A percentile compares a stretch with the other conserved stretches of the same genome.
Conservation (phyloP, 805 yeast species). For the Pichia pseudocactophila region DNA sequence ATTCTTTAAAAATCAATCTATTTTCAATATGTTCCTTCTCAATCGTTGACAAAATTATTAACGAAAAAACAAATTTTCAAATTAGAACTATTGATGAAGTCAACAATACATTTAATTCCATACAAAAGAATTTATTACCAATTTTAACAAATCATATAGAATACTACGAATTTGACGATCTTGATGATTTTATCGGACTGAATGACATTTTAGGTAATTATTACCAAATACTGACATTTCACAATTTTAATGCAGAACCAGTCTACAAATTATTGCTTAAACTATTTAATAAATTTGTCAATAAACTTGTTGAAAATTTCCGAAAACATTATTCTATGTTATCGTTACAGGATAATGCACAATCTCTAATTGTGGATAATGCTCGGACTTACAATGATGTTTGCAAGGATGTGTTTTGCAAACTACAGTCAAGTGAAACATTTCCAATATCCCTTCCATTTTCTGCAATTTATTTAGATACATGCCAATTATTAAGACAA, state of each 20-base stretch:
- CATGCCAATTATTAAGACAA: conserved; percentile 66
- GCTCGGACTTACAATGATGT: conserved; percentile 51
- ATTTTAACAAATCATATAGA: conserved; percentile 41
- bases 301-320: conserved; percentile 45
- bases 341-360: conserved; percentile 74
- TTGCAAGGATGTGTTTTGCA: conserved; percentile 33
- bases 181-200: conserved; percentile 41
- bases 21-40: conserved; percentile 66
- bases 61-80: conserved; percentile 52
- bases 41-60: conserved; percentile 62
- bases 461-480: conserved; percentile 78
- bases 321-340: conserved; percentile 50
- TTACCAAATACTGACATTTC: conserved; percentile 68
- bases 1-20: conserved; percentile 46
- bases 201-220: conserved; percentile 62
- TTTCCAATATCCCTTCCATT: conserved; percentile 73
- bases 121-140: conserved; percentile 50
- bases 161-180: conserved; percentile 29
- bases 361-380: conserved; percentile 71
- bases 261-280: conserved; percentile 54
- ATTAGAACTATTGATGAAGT: conserved; percentile 55
- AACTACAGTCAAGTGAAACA: conserved; percentile 18
- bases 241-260: conserved; percentile 48
- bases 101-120: conserved; percentile 68
- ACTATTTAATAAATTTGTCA: conserved; percentile 54